phyloP scores from a whole-genome alignment of 225 moss, liverwort and hornwort species.

The Straminergon stramineum region DNA sequence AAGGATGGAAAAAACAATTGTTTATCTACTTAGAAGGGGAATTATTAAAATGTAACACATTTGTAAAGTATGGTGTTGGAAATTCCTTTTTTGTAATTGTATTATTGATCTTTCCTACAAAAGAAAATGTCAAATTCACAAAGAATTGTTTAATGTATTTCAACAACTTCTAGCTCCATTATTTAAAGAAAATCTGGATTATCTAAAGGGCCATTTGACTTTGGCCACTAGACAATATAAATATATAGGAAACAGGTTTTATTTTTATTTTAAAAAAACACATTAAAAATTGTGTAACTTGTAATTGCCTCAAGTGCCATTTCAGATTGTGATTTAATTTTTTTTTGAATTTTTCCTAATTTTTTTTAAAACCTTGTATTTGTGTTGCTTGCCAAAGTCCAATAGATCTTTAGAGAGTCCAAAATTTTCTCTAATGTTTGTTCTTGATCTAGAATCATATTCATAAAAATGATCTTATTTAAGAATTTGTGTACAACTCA shows the following conservation, averaged over 20 bases:
- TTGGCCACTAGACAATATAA: too few species aligned
- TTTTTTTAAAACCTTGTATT: neutral
- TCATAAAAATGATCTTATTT: neutral
- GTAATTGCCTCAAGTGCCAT: too few species aligned
- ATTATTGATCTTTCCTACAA: neutral
- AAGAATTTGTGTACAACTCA: neutral
- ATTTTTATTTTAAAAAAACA: too few species aligned
- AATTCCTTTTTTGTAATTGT: neutral
- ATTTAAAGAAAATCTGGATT: neutral
- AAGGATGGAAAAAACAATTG: too few species aligned
- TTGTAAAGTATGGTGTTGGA: neutral
- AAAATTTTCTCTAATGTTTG: neutral
- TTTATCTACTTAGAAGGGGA: too few species aligned
- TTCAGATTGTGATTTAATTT: too few species aligned
- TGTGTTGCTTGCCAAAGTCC: fast-evolving
- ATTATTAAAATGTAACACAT: too few species aligned
- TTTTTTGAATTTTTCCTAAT: too few species aligned
- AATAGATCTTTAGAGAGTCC: fast-evolving
- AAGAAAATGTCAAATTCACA: neutral
- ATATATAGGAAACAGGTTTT: too few species aligned
- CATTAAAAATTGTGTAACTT: too few species aligned
- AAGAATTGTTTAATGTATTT: neutral
- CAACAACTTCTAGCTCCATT: neutral
- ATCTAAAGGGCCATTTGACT: too few species aligned
- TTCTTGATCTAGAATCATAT: neutral